Percentiles rank a stretch among this genome's conserved stretches.
Conservation (phyloP, 2,329 filamentous ascomycete species). For the Calonectria hongkongensis region DNA sequence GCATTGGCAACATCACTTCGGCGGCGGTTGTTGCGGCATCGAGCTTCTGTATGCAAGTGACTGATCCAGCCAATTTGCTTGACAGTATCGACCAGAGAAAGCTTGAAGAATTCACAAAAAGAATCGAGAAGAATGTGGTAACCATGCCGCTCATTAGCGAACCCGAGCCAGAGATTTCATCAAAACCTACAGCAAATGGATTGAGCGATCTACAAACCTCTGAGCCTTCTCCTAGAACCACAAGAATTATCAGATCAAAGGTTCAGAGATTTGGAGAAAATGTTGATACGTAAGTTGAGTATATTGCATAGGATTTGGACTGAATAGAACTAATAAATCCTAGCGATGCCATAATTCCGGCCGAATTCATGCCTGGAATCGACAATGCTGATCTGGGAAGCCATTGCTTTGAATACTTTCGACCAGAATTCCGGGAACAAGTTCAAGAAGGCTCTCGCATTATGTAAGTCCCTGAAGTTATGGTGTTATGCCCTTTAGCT, state of each 20-base stretch:
- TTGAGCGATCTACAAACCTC: neutral
- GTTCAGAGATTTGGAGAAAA: neutral
- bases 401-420: constrained; percentile 18
- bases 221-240: no score
- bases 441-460: neutral
- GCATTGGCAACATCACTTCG: constrained; percentile 6
- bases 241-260: neutral
- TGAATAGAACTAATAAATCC: neutral
- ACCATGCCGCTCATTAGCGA: neutral
- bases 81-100: neutral
- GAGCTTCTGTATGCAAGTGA: neutral
- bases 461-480: neutral
- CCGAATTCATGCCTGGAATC: constrained; percentile 7
- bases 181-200: neutral
- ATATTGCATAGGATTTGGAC: no score
- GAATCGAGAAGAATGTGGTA: neutral
- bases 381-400: constrained; percentile 4
- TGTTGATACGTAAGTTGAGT: constrained; percentile 1
- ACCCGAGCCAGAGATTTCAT: neutral
- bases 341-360: constrained; percentile 14
- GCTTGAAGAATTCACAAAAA: neutral
- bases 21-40: constrained; percentile 7
- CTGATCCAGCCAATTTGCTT: neutral
- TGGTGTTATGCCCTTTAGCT: neutral
- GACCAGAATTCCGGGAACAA: neutral